A percentile compares a stretch with the other conserved stretches of the same genome.
These are phyloP conservation scores for Fraxinus floribunda DNA, from an alignment of 305 asterid genomes.

Conservation along the genomic window DNA sequence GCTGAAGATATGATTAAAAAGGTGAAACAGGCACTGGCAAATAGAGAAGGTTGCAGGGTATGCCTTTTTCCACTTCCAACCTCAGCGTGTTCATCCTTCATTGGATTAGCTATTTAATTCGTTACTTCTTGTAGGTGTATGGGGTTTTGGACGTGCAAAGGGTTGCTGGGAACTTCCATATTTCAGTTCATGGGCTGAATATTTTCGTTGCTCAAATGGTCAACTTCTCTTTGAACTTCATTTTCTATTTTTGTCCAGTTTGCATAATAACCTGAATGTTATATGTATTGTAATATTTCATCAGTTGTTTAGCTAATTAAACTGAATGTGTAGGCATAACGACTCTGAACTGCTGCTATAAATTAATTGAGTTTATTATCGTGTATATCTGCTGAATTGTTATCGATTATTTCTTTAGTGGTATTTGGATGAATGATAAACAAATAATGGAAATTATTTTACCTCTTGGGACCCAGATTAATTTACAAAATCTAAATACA, in stretches of 20 bases:
- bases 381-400: not conserved
- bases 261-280: not conserved
- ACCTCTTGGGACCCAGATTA: not conserved
- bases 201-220: conserved; percentile 95
- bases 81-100: conserved; percentile 14
- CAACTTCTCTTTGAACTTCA: conserved; percentile 24
- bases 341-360: not conserved
- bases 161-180: conserved; percentile 98
- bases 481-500: not conserved
- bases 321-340: not conserved
- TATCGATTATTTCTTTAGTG: not conserved
- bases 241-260: conserved; percentile 12
- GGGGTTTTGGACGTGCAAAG: conserved; percentile 97
- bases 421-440: not conserved
- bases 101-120: conserved; percentile 20
- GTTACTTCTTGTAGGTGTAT: conserved; percentile 61
- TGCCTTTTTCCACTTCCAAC: conserved; percentile 27
- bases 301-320: not conserved
- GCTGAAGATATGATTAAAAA: conserved; percentile 76
- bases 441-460: not conserved
- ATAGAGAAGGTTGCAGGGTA: conserved; percentile 97
- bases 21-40: conserved; percentile 84
- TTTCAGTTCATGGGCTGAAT: conserved; percentile 93
- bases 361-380: not conserved
- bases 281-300: not conserved